These are phyloP conservation scores for Hura crepitans DNA, from an alignment of 441 rosid species.

Conservation along the genomic window DNA sequence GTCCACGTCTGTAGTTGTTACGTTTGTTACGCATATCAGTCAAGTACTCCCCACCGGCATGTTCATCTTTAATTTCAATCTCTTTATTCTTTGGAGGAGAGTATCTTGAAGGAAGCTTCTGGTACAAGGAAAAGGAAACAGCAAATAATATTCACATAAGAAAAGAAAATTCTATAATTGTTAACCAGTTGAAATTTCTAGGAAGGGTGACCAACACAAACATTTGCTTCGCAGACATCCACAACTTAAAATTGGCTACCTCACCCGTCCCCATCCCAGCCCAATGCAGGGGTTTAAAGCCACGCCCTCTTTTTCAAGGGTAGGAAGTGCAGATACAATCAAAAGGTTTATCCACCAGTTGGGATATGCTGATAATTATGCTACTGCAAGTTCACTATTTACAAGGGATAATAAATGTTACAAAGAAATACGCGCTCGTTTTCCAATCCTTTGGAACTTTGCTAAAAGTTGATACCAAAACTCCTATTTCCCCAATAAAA, in stretches of 20 bases:
- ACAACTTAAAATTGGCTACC: neutral
- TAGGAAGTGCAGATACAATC: neutral
- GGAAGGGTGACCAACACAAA: neutral
- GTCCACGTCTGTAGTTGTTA: constrained; percentile 51
- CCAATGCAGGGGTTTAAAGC: neutral
- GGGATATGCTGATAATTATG: neutral
- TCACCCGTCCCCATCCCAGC: neutral
- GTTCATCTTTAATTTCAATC: constrained; percentile 31
- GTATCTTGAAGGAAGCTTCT: constrained; percentile 61
- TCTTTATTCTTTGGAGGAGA: constrained; percentile 45
- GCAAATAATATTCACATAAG: neutral
- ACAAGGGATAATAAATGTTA: neutral
- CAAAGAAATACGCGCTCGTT: neutral
- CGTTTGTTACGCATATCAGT: constrained; percentile 35
- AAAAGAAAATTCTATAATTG: neutral
- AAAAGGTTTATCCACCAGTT: neutral
- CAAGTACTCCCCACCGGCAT: constrained; percentile 38
- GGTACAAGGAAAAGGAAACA: constrained; percentile 22
- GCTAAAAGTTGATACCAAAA: neutral
- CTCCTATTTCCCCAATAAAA: neutral
- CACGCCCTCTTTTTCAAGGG: neutral
- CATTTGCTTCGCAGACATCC: neutral
- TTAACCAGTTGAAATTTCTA: neutral
- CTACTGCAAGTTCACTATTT: neutral
- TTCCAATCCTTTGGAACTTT: neutral